Base-by-base conservation (phyloP, 2,329 filamentous ascomycete genomes). In the Conoideocrella luteorostrata region DNA sequence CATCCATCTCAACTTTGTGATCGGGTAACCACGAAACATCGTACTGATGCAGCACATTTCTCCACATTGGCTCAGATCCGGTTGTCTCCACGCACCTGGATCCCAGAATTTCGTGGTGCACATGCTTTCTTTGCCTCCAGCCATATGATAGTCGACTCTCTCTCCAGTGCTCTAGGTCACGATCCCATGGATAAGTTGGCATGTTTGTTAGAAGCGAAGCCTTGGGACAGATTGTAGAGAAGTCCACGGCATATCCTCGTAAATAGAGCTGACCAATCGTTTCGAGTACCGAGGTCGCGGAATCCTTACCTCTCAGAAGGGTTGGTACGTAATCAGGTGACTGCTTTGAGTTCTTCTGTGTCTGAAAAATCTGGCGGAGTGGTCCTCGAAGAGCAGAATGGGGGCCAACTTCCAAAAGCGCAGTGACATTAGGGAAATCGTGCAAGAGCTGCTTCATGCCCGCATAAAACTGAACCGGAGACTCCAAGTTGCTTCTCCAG, bases 1-100 rank as follows among this genome's bases (percentile, higher is more conserved):
- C 52, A 12, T 68, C 53, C 0, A 54, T 52, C 7, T 61, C 56
- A 5, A 75, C 45, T 38, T 58, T 58, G 49, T 77, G 70, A 39
- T 72, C 67, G 1, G 47, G 42, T 3, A 75, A 44, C 73, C 72
- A 77, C 0, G 66, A 59, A 1, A 65, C 47, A 23, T 72, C 60
- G 1, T 56, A 52, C 1, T 64, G 45, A 3, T 56, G 51, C 0
- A 74, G 47, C 4, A 68, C 36, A 24, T 69, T 69, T 10, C 66
- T 52, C 65, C 66, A 76, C 0, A 43, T 35, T 0, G 67, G 67
- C 5, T 64, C 53, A 1, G 58, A 24, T 10, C 55, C 56, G 2
- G 56, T 54, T 9, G 51, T 57, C 17, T 66, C 65, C 3, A 50
- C 36, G 1, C 56, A 37, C 12, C 56, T 56, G 10, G 37, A 29